Evolutionary conservation across 106 monocot genomes (phyloP), one percentile per base, ranked within the genome.

Genomic region (Phalaenopsis aphrodite): DNA sequence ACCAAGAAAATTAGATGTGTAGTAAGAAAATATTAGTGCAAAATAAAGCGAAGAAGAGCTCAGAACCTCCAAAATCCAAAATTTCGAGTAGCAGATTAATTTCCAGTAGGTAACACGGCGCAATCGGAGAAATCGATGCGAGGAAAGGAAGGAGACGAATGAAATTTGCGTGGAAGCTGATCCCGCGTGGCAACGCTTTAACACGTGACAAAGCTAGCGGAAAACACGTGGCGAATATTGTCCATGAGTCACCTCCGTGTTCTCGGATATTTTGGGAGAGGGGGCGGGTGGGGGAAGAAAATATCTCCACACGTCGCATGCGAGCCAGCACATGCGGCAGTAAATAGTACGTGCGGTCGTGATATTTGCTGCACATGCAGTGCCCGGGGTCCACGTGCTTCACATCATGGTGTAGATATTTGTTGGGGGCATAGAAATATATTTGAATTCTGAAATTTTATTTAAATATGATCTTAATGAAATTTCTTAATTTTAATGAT

Each of bases 51-150:
- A 74, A 74, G 74, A 74, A 43, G 74, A 74, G 41, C 74, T 43
- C 74, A 74, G 74, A 74, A 74, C 74, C 43, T 74, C 69, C 42
- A 43, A 42, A 74, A 74, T n/a, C 74, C 74, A 74, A 19, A 74
- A 3, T 19, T 74, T 74, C 43, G 8, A 15, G 14, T 3, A 39
- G 2, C 3, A 23, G 73, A 16, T 74, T 74, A 41, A 16, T 45
- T 39, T 45, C 19, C 43, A 1, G 30, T 30, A 30, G 30, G 30
- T 30, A 30, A 1, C 8, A 30, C 67, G 2, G 19, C 45, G 18
- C 19, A 8, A n/a, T 16, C n/a, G 5, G 43, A 45, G 74, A 74
- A 45, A 42, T 45, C 42, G 74, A 74, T 39, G 9, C 39, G 39
- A 39, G 39, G n/a, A 42, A 8, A 71, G n/a, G 72, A 72, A 41